Evolutionary conservation across 1,284 basidiomycete genomes (phyloP), one percentile per base, ranked within the genome.

Genomic region (Pseudozyma hubeiensis): DNA sequence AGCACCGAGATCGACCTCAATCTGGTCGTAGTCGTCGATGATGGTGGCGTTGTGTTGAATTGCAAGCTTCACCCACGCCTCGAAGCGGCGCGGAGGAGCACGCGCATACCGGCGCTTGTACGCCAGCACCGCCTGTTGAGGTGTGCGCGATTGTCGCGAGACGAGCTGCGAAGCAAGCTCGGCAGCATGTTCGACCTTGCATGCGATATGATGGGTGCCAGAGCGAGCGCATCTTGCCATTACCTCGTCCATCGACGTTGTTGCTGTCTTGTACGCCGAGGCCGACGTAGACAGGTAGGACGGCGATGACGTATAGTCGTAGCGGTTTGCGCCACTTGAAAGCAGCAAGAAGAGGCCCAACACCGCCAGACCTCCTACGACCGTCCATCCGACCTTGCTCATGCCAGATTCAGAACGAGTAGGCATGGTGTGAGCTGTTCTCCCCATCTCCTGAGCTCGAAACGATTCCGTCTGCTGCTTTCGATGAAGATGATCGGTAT

Each of bases 1-100:
- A 7, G 59, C 17, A 19, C 45, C 39, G 11, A 71, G 41, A 44
- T 71, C 68, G 14, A 53, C 49, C 31, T 62, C 58, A 37, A 71
- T 58, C 39, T 71, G 68, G 11, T 71, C 68, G 31, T 44, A 71
- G 50, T 71, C 59, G 43, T 71, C 68, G 17, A 71, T 66, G 30
- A 65, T 46, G 37, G 63, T 63, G 7, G 52, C 50, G 30, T 66
- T 59, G 44, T 71, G 46, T 24, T 57, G 31, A 19, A 71, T 46
- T 9, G 68, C 68, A 7, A 65, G 44, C 0, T 44, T 24, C 17
- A 66, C 58, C 68, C 68, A 71, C 1, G 51, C 17, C 33, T 62
- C 59, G 17, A 66, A 65, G 16, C 51, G 55, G 13, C 58, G 54
- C 1, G 68, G 63, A 11, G 68, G 63, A 11, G 45, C 4, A 8